Evolutionary conservation across 352 stramenopile genomes (phyloP).

Genomic region (Globisporangium mamillatum): DNA sequence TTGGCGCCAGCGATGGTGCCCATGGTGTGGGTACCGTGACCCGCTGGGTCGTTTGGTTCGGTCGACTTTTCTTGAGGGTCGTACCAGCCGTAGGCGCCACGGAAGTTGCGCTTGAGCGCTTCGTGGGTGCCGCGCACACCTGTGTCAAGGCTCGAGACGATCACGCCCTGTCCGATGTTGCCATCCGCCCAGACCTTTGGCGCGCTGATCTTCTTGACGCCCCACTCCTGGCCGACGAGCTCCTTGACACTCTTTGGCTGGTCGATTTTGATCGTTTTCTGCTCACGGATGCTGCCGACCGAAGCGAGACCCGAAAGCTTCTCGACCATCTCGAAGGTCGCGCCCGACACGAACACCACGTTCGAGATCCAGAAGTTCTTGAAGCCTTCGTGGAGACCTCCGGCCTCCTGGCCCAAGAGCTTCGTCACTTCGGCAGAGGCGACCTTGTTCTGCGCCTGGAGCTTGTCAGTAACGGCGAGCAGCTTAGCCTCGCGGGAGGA

Average conservation of each 20-base stretch:
- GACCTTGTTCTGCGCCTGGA: neutral
- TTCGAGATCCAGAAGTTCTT: neutral
- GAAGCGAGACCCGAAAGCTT: too few species aligned
- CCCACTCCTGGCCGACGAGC: neutral
- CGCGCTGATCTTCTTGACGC: neutral
- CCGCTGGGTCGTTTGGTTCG: too few species aligned
- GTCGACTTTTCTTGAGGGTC: too few species aligned
- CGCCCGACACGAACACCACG: too few species aligned
- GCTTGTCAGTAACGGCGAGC: too few species aligned
- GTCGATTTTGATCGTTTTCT: too few species aligned
- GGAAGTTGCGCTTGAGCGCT: neutral
- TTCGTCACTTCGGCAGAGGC: neutral
- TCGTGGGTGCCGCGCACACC: neutral
- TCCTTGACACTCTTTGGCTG: neutral
- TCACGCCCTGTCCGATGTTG: neutral
- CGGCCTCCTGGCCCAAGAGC: neutral
- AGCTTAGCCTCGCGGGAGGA: too few species aligned
- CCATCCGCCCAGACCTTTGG: neutral
- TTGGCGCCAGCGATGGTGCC: slow-evolving; percentile 13
- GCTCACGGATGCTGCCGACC: too few species aligned
- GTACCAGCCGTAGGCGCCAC: too few species aligned
- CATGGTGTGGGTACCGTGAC: slow-evolving; percentile 19
- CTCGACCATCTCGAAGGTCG: too few species aligned
- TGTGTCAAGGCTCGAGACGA: neutral
- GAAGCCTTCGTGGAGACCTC: neutral